Conservation (phyloP, 2,329 filamentous ascomycete genomes). For the Xylaria digitata region DNA sequence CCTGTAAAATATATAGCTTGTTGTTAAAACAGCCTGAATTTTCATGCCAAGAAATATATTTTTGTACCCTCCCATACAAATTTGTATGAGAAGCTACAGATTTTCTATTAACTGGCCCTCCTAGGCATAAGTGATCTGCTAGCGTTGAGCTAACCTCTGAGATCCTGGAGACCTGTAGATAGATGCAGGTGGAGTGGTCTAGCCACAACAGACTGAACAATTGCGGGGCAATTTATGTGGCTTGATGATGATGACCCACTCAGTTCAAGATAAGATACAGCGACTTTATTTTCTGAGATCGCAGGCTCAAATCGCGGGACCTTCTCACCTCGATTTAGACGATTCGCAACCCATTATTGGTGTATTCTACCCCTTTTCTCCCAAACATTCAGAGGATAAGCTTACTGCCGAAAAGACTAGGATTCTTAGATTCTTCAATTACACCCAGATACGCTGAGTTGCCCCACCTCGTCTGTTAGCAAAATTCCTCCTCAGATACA, state of each 20-base stretch:
- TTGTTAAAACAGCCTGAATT: too few relatives aligned
- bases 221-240: constrained; percentile 10
- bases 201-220: neutral
- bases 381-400: too few relatives aligned
- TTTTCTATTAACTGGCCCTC: too few relatives aligned
- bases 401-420: neutral
- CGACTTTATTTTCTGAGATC: constrained; percentile 25
- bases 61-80: too few relatives aligned
- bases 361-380: neutral
- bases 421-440: neutral
- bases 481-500: neutral
- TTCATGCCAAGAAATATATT: too few relatives aligned
- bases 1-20: too few relatives aligned
- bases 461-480: neutral
- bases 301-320: neutral
- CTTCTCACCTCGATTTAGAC: neutral
- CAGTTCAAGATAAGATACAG: constrained; percentile 24
- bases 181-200: too few relatives aligned
- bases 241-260: neutral
- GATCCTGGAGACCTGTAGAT: too few relatives aligned
- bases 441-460: neutral
- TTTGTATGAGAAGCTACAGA: too few relatives aligned
- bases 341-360: neutral
- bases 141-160: too few relatives aligned
- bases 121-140: too few relatives aligned